Evolutionary conservation across 2,329 filamentous ascomycete genomes (phyloP).

Genomic region (Colletotrichum caudatum): DNA sequence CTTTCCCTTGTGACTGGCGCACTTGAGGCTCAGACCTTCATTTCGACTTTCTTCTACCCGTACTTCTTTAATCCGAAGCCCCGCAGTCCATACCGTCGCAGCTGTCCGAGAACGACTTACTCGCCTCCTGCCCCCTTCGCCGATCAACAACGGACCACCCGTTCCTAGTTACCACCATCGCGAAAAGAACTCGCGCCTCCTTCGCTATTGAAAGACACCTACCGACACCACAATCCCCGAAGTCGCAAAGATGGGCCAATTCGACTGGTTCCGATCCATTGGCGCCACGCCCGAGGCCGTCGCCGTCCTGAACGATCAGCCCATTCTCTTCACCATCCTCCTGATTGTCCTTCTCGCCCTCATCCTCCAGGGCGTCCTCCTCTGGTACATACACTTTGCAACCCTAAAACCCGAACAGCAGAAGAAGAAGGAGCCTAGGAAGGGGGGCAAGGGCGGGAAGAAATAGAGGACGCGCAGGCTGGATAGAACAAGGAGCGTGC

Average conservation of each 20-base stretch:
- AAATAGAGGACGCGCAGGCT: slow-evolving; percentile 29
- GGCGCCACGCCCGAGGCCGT: slow-evolving; percentile 70
- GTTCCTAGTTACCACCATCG: background rate
- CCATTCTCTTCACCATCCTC: slow-evolving; percentile 68
- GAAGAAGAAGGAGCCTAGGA: slow-evolving; percentile 63
- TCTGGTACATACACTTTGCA: slow-evolving; percentile 71
- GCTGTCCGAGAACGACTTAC: slow-evolving; percentile 29
- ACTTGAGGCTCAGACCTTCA: slow-evolving; percentile 41
- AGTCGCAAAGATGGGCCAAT: slow-evolving; percentile 59
- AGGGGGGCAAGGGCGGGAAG: slow-evolving; percentile 49
- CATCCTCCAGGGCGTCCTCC: slow-evolving; percentile 58
- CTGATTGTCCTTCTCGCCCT: slow-evolving; percentile 65
- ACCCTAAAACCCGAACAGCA: slow-evolving; percentile 72
- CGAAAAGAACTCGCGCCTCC: background rate
- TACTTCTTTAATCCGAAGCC: slow-evolving; percentile 31
- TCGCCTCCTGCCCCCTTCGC: background rate
- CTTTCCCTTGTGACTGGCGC: slow-evolving; percentile 42
- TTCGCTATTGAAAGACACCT: background rate
- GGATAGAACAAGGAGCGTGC: background rate
- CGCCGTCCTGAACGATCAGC: slow-evolving; percentile 71
- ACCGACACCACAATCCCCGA: background rate
- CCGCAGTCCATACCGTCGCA: slow-evolving; percentile 29
- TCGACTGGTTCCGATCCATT: slow-evolving; percentile 67
- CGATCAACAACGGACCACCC: background rate
- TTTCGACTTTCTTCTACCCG: slow-evolving; percentile 26